phyloP scores from a whole-genome alignment of 2,329 filamentous ascomycete genomes.

The Diaporthe ilicicola region DNA sequence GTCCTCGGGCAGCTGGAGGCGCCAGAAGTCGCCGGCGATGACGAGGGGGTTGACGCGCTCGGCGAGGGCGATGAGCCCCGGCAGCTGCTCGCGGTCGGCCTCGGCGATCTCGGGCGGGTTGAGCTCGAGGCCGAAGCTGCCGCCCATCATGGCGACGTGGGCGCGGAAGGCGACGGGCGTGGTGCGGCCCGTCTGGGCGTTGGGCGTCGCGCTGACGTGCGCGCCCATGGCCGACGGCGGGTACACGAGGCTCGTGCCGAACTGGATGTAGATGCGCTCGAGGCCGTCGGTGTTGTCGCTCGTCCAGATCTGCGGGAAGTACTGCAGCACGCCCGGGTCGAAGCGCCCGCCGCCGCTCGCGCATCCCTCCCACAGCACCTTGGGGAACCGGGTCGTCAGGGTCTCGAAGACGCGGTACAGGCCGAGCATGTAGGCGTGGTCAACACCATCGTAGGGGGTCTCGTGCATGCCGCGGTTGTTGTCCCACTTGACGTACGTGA shows the following conservation, averaged over 20 bases:
- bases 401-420: conserved; percentile 69
- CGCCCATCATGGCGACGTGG: conserved; percentile 75
- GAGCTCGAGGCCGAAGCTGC: conserved; percentile 72
- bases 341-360: conserved; percentile 72
- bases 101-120: conserved; percentile 60
- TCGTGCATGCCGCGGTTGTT: conserved; percentile 73
- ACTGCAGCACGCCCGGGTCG: conserved; percentile 69
- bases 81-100: conserved; percentile 62
- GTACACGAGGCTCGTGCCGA: conserved; percentile 70
- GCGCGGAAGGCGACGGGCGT: conserved; percentile 67
- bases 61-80: conserved; percentile 61
- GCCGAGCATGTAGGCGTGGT: conserved; percentile 70
- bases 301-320: conserved; percentile 73
- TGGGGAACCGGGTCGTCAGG: conserved; percentile 65
- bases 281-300: conserved; percentile 72
- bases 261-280: conserved; percentile 68
- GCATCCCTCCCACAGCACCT: conserved; percentile 73
- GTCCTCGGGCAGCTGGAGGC: conserved; percentile 63
- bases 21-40: conserved; percentile 66
- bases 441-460: conserved; percentile 58
- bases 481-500: conserved; percentile 74
- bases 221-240: conserved; percentile 71
- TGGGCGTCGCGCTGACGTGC: conserved; percentile 70
- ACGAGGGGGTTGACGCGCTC: conserved; percentile 68
- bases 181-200: conserved; percentile 62